Conservation (phyloP, 257 asterid species). For the Solanum dulcamara region DNA sequence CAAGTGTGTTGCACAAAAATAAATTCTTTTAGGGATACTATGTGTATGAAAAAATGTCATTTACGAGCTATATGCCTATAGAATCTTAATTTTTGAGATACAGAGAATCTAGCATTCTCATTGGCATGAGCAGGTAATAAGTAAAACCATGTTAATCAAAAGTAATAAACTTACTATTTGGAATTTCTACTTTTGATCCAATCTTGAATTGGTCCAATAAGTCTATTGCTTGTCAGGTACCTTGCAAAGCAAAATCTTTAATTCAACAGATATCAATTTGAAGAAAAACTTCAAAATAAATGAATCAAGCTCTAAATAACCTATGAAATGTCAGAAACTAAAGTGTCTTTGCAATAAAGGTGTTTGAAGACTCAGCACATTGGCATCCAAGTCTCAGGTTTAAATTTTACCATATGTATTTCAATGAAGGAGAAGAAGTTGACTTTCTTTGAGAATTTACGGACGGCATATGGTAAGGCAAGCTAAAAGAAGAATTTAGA, state of each 20-base stretch:
- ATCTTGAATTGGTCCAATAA: constrained; percentile 28
- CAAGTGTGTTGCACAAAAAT: not conserved
- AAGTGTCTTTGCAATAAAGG: not conserved
- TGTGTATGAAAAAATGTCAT: not conserved
- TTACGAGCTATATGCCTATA: not conserved
- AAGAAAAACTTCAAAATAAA: not conserved
- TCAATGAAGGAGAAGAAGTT: not conserved
- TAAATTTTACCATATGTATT: not conserved
- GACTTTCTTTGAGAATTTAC: not conserved
- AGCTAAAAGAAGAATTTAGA: not conserved
- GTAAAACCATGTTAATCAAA: not conserved
- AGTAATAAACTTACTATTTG: constrained; percentile 16
- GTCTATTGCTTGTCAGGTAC: constrained; percentile 42
- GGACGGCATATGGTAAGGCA: not conserved
- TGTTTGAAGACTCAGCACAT: not conserved
- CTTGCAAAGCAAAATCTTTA: constrained; percentile 8
- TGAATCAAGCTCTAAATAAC: not conserved
- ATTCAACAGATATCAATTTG: not conserved
- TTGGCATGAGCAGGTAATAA: not conserved
- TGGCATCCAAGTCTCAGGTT: not conserved
- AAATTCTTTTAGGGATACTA: not conserved
- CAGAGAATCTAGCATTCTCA: not conserved
- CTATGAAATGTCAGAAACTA: not conserved
- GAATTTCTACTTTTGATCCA: constrained; percentile 17
- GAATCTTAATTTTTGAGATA: not conserved